These are phyloP conservation scores for Phytopythium sindhum DNA, from an alignment of 352 stramenopile genomes.

Conservation along the genomic window DNA sequence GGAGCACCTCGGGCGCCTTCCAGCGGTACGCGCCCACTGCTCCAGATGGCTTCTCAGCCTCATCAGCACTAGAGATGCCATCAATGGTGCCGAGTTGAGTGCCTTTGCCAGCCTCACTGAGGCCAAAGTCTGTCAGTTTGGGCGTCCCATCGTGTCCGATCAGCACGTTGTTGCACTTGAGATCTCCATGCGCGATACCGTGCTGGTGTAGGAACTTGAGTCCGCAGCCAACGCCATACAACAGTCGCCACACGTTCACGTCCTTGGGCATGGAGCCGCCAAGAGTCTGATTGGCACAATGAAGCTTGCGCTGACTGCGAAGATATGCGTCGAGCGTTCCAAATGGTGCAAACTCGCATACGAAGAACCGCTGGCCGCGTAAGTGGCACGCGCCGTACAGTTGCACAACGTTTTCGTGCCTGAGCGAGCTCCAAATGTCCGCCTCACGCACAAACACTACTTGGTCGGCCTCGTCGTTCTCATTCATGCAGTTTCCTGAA, in stretches of 20 bases:
- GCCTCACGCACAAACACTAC: slow-evolving; percentile 19
- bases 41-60: background rate
- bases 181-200: slow-evolving; percentile 7
- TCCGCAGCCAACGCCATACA: slow-evolving; percentile 1
- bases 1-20: slow-evolving; percentile 7
- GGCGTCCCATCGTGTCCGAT: slow-evolving; percentile 3
- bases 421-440: slow-evolving; percentile 9
- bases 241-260: slow-evolving; percentile 7
- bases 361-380: slow-evolving; percentile 11
- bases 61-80: background rate
- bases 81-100: background rate
- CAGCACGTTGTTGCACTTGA: slow-evolving; percentile 16
- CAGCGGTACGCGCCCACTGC: slow-evolving; percentile 1
- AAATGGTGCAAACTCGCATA: slow-evolving; percentile 12
- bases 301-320: background rate
- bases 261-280: background rate
- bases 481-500: background rate
- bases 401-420: slow-evolving; percentile 11
- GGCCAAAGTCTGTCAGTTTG: slow-evolving; percentile 14
- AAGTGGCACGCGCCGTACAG: slow-evolving; percentile 16
- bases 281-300: background rate
- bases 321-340: slow-evolving; percentile 7
- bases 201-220: slow-evolving; percentile 6
- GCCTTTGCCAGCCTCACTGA: slow-evolving; percentile 6
- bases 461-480: background rate